Base-by-base conservation (phyloP, 345 rosid species). In the Cardamine resedifolia region DNA sequence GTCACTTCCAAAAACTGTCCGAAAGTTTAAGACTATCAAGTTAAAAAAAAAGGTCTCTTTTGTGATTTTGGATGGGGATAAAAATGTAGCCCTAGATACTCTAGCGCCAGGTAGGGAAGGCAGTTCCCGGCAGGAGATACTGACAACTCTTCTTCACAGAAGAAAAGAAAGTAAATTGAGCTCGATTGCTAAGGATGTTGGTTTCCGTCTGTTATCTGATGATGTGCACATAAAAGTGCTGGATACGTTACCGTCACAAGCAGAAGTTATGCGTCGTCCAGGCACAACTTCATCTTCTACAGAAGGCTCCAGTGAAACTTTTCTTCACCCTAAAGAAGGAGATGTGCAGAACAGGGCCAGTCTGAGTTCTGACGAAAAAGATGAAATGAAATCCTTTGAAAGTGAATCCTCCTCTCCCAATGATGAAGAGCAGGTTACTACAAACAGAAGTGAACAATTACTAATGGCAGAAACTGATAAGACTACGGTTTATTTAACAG, bases 191-290 rank as follows among this genome's bases (percentile, higher is more conserved):
- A 91, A 91, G 83, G 88, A 87, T 72, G 83, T 70, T 58, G 99
- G 99, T 61, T 89, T 94, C 81, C 89, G 83, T 71, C 90, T 94
- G 62, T 76, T 94, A 66, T 89, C 96, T 2, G 85, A 88, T 74
- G 97, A 94, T 80, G 20, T 85, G 33, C 79, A 83, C 74, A 65
- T 89, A 64, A 84, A 88, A 79, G 21, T 79, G 58, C 55, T 75
- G 34, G 80, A 81, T 78, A 34, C 64, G 20, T 71, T 77, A 68
- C 76, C 79, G 7, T 72, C 86, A 67, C 69, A 77, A 64, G 64
- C 76, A 58, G 78, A 83, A 69, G 78, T 28, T 80, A 83, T 81
- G 47, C 66, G 85, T 78, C 66, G 71, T 53, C 79, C 78, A 62
- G 82, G 47, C 77, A 70, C 82, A 45, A 30, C 51, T 18, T 20